Evolutionary conservation across 1,139 yeast genomes (phyloP).

Genomic region (Dujonia santamariae): DNA sequence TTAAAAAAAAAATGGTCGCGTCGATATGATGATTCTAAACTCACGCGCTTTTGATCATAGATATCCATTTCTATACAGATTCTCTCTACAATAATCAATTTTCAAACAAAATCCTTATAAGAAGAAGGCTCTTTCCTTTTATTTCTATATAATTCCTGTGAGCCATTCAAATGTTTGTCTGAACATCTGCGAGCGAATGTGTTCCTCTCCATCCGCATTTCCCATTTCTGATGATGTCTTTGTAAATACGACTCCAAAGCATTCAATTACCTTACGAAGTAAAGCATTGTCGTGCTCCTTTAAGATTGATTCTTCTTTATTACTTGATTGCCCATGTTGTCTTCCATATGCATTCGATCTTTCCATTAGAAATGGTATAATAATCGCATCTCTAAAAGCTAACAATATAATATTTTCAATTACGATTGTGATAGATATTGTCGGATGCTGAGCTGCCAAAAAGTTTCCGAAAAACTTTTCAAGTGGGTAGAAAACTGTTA

Average conservation of each 20-base stretch:
- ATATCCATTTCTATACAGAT: no score
- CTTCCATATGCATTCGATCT: not conserved
- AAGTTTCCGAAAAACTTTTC: conserved; percentile 21
- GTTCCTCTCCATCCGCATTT: conserved; percentile 20
- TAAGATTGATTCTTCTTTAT: conserved; percentile 10
- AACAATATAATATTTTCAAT: conserved; percentile 28
- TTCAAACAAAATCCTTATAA: no score
- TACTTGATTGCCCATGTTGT: not conserved
- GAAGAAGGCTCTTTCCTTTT: not conserved
- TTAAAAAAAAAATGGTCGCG: no score
- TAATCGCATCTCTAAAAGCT: conserved; percentile 30
- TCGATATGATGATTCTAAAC: no score
- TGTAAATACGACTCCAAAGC: conserved; percentile 23
- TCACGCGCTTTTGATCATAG: no score
- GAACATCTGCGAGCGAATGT: conserved; percentile 17
- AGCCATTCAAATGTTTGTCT: conserved; percentile 19
- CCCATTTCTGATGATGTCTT: conserved; percentile 16
- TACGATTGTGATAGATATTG: conserved; percentile 15
- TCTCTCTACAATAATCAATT: no score
- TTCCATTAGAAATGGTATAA: conserved; percentile 22
- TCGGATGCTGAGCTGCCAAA: not conserved
- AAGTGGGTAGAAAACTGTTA: conserved; percentile 30
- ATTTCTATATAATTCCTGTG: conserved; percentile 2
- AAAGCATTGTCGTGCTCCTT: conserved; percentile 9
- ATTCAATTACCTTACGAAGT: conserved; percentile 15